Evolutionary conservation across 2,329 filamentous ascomycete genomes (phyloP).

Genomic region (Calonectria pseudoreteaudii): DNA sequence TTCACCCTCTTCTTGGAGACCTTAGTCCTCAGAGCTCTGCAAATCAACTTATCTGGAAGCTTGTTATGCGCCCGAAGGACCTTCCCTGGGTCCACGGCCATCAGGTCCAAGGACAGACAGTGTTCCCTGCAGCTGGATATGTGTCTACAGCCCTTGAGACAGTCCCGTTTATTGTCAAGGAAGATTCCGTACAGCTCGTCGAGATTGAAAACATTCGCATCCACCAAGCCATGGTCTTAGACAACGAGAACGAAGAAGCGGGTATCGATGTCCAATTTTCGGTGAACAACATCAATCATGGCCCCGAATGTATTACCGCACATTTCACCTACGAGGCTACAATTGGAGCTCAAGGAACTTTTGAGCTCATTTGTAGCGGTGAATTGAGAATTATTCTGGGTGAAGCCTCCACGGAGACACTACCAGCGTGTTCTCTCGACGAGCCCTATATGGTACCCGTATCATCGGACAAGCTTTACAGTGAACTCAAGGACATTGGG

Average conservation of each 20-base stretch:
- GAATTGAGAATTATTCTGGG: neutral
- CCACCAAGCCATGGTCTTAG: constrained; percentile 4
- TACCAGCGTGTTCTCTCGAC: neutral
- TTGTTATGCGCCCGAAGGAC: constrained; percentile 39
- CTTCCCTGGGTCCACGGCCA: constrained; percentile 56
- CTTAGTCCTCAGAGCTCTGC: neutral
- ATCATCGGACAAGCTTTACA: neutral
- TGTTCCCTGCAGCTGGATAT: constrained; percentile 56
- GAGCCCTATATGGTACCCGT: constrained; percentile 4
- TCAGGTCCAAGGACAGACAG: constrained; percentile 43
- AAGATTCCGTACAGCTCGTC: neutral
- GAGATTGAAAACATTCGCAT: neutral
- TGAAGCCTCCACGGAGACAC: neutral
- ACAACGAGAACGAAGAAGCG: constrained; percentile 34
- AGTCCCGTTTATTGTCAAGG: constrained; percentile 18
- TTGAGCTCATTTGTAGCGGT: neutral
- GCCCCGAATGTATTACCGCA: neutral
- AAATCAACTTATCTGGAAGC: constrained; percentile 38
- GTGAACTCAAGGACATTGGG: neutral
- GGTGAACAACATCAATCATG: neutral
- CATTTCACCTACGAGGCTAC: constrained; percentile 1
- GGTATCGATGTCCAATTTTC: neutral
- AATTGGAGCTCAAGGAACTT: neutral
- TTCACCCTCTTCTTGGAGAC: constrained; percentile 2
- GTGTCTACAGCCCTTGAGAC: constrained; percentile 51